These are phyloP conservation scores for Blastobotrys mokoenaii DNA, from an alignment of 805 yeast genomes.

Conservation along the genomic window DNA sequence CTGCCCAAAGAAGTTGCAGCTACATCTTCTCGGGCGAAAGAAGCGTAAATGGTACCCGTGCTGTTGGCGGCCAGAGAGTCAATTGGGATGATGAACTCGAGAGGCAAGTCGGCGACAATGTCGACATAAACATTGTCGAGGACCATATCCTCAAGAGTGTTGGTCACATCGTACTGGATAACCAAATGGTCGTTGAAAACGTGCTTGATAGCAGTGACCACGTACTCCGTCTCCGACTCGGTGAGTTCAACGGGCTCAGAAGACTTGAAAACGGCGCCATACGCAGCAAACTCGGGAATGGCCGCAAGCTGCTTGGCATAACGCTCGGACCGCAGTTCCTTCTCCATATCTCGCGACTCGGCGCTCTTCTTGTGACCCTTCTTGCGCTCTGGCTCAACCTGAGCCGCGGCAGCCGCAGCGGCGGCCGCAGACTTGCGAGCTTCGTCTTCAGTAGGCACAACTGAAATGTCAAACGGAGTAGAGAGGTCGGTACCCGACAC, in stretches of 20 bases:
- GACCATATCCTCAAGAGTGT: conserved; percentile 72
- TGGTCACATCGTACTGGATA: conserved; percentile 73
- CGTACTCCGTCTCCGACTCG: conserved; percentile 88
- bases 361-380: conserved; percentile 17
- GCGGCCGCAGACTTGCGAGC: conserved; percentile 34
- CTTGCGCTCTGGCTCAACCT: conserved; percentile 45
- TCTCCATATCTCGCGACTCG: conserved; percentile 19
- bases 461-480: conserved; percentile 62
- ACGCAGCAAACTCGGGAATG: conserved; percentile 63
- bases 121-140: conserved; percentile 66
- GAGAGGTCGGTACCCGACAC: conserved; percentile 40
- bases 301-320: conserved; percentile 60
- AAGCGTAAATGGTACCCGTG: conserved; percentile 70
- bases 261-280: conserved; percentile 70
- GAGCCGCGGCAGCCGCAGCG: conserved; percentile 50
- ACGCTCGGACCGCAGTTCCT: conserved; percentile 23
- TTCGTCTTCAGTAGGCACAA: conserved; percentile 47
- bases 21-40: conserved; percentile 45
- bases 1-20: conserved; percentile 47
- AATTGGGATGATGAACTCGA: conserved; percentile 68
- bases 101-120: conserved; percentile 49
- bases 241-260: conserved; percentile 62
- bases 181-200: conserved; percentile 65
- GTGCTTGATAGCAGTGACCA: conserved; percentile 77
- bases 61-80: conserved; percentile 63